Evolutionary conservation across 225 moss, liverwort and hornwort species (phyloP).

Genomic region (Pseudisothecium myosuroides): DNA sequence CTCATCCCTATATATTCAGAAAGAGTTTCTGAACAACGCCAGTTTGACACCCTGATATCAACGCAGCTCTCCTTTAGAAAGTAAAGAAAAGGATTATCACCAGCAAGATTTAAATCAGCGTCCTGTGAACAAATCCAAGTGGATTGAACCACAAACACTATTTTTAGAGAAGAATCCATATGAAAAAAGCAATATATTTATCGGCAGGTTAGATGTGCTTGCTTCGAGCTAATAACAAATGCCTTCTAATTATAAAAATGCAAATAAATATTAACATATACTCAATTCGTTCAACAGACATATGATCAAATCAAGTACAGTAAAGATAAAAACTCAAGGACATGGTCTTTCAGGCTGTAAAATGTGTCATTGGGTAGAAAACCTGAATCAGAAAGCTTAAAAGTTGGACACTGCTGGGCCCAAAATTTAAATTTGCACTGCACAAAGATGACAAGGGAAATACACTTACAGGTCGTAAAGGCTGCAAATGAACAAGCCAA

Average conservation of each 20-base stretch:
- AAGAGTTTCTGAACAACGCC: conserved; percentile 12
- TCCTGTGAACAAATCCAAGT: neutral
- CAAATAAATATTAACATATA: neutral
- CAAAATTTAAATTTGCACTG: neutral
- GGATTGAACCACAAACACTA: neutral
- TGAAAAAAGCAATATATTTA: neutral
- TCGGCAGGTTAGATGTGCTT: neutral
- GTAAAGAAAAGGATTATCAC: neutral
- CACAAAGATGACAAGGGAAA: neutral
- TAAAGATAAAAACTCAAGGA: neutral
- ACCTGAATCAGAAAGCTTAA: neutral
- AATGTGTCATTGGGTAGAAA: neutral
- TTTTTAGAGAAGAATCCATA: neutral
- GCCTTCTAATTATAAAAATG: neutral
- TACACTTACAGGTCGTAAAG: neutral
- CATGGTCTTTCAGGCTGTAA: neutral
- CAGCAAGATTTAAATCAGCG: neutral
- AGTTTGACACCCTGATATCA: neutral
- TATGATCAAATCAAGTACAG: neutral
- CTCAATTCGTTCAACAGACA: neutral
- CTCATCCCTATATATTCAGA: conserved; percentile 39
- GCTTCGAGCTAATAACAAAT: neutral
- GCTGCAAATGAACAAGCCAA: neutral
- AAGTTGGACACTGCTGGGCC: neutral
- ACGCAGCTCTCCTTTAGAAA: neutral